phyloP scores from a whole-genome alignment of 495 filamentous ascomycete species.

The Tuber indicum region DNA sequence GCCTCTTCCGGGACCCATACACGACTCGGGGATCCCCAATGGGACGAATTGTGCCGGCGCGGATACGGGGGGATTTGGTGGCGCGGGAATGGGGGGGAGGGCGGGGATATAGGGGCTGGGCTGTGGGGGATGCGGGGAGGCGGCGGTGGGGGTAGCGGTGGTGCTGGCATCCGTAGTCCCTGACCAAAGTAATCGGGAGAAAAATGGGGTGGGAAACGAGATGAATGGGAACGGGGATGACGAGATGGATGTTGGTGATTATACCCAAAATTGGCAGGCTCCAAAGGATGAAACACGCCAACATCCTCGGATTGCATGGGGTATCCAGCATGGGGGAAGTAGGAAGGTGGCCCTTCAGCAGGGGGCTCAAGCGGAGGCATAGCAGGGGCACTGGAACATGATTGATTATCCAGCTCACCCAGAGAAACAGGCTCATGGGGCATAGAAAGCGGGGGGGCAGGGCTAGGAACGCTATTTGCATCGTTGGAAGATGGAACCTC shows the following conservation, averaged over 20 bases:
- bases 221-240: slow-evolving; percentile 4
- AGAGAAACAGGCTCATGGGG: not conserved
- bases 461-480: not conserved
- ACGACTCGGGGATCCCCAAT: not conserved
- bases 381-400: not conserved
- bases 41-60: not conserved
- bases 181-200: not conserved
- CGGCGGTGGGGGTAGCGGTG: slow-evolving; percentile 13
- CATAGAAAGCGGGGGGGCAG: not conserved
- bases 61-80: not conserved
- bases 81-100: not conserved
- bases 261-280: not conserved
- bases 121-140: slow-evolving; percentile 22
- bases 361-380: not conserved
- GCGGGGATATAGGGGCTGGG: not conserved
- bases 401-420: not conserved
- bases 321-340: not conserved
- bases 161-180: not conserved
- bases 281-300: not conserved
- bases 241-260: slow-evolving; percentile 6
- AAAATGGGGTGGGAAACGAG: not conserved
- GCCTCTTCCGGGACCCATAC: not conserved
- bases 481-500: not conserved
- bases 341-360: not conserved
- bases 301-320: not conserved